These are phyloP conservation scores for Debaryomyces fabryi DNA, from an alignment of 1,139 yeast genomes.

Conservation along the genomic window DNA sequence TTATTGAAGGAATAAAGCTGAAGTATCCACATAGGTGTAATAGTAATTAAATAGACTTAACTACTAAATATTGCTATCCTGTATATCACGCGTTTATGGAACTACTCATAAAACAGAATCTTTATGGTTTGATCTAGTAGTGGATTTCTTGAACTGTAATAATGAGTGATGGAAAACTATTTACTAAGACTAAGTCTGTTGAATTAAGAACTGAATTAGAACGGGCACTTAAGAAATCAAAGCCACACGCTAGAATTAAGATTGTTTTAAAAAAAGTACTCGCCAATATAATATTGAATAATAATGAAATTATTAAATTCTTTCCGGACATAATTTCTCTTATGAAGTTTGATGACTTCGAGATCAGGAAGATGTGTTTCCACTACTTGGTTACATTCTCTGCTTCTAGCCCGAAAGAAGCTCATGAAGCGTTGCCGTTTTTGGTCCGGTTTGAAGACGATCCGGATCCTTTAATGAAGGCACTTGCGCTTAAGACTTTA, in stretches of 20 bases:
- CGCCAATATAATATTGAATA: conserved; percentile 84
- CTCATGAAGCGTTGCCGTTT: conserved; percentile 58
- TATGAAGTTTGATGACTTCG: conserved; percentile 67
- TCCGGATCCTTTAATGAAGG: conserved; percentile 34
- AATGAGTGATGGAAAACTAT: conserved; percentile 50
- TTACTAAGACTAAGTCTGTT: conserved; percentile 48
- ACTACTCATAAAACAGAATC: background rate
- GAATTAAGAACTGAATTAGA: conserved; percentile 61
- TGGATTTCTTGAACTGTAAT: background rate
- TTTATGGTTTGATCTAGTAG: background rate
- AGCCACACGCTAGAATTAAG: conserved; percentile 51
- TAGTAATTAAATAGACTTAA: background rate
- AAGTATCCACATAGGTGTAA: background rate
- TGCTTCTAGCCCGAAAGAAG: conserved; percentile 53
- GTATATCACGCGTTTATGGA: background rate
- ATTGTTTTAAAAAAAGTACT: conserved; percentile 72
- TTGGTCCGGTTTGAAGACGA: conserved; percentile 54
- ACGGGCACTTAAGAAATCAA: conserved; percentile 56
- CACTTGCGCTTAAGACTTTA: conserved; percentile 65
- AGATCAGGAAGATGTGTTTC: conserved; percentile 69
- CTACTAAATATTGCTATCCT: background rate
- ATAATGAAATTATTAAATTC: conserved; percentile 69
- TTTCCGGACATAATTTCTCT: conserved; percentile 68
- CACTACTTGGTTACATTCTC: conserved; percentile 66
- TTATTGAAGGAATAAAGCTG: background rate